Evolutionary conservation across 163 green algal species (phyloP).

Genomic region (Chloroidium sp.): DNA sequence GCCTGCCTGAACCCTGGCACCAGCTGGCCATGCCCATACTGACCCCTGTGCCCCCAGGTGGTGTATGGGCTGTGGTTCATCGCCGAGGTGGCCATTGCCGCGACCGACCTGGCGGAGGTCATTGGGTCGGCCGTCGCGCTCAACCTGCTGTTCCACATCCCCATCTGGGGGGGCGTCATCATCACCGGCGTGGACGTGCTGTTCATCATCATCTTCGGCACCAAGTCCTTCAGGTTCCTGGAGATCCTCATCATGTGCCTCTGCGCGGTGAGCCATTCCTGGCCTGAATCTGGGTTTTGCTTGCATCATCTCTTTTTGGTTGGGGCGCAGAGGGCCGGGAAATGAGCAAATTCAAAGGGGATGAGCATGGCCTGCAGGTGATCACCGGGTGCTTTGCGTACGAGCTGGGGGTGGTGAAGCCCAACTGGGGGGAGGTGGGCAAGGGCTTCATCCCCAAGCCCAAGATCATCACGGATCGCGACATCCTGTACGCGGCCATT

Average conservation of each 20-base stretch:
- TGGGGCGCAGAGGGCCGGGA: background rate
- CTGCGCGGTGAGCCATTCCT: background rate
- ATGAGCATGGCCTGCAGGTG: background rate
- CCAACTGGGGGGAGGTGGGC: constrained; percentile 37
- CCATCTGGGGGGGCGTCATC: constrained; percentile 53
- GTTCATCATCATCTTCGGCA: constrained; percentile 47
- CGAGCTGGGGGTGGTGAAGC: constrained; percentile 42
- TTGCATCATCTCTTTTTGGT: background rate
- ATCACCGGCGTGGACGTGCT: constrained; percentile 54
- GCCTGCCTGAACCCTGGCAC: no score
- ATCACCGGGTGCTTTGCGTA: constrained; percentile 47
- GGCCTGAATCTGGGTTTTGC: background rate
- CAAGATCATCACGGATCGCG: constrained; percentile 29
- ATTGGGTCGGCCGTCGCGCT: constrained; percentile 54
- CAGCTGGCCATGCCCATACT: no score
- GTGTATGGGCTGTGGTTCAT: constrained; percentile 44
- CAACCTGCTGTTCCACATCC: constrained; percentile 56
- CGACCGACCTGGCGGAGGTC: constrained; percentile 61
- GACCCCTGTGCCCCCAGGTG: background rate
- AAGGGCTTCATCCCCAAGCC: constrained; percentile 36
- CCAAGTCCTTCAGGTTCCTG: constrained; percentile 29
- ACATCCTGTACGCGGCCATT: constrained; percentile 54
- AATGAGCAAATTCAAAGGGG: no score
- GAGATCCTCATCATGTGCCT: constrained; percentile 21
- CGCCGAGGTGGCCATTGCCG: constrained; percentile 51